Percentiles rank a stretch among this genome's conserved stretches.
Conservation (phyloP, 1,284 basidiomycete species). For the Ustilago hordei region DNA sequence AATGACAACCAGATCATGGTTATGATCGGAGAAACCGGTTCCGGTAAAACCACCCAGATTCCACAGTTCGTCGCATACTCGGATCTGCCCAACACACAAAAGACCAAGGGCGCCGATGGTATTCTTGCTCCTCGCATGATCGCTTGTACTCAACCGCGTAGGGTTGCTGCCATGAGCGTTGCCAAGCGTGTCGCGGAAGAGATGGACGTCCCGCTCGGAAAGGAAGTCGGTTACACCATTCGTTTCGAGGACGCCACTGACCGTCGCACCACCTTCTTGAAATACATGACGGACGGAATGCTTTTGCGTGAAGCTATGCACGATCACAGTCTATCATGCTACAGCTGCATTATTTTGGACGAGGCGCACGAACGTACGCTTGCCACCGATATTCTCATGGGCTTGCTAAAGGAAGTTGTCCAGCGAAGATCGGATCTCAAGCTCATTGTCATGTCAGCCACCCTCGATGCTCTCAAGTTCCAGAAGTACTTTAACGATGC, state of each 20-base stretch:
- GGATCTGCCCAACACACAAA: slow-evolving; percentile 81
- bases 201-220: slow-evolving; percentile 93
- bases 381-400: slow-evolving; percentile 98
- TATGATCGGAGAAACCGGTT: slow-evolving; percentile 97
- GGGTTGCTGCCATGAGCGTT: slow-evolving; percentile 97
- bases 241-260: slow-evolving; percentile 97
- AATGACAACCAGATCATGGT: slow-evolving; percentile 88
- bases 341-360: slow-evolving; percentile 97
- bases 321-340: slow-evolving; percentile 86
- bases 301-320: slow-evolving; percentile 94
- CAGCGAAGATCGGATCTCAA: slow-evolving; percentile 88
- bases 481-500: slow-evolving; percentile 93
- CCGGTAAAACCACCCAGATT: slow-evolving; percentile 99
- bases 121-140: slow-evolving; percentile 83
- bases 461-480: slow-evolving; percentile 95
- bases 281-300: slow-evolving; percentile 99
- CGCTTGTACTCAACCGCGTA: slow-evolving; percentile 95
- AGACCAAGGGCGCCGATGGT: slow-evolving; percentile 59
- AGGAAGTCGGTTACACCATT: slow-evolving; percentile 97
- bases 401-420: slow-evolving; percentile 81
- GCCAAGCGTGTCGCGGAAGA: slow-evolving; percentile 98
- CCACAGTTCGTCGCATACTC: slow-evolving; percentile 95
- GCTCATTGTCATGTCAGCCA: slow-evolving; percentile 98
- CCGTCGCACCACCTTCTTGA: slow-evolving; percentile 56
- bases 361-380: slow-evolving; percentile 98